These are phyloP conservation scores for Lyophyllum decastes DNA, from an alignment of 768 basidiomycete species.

Conservation along the genomic window DNA sequence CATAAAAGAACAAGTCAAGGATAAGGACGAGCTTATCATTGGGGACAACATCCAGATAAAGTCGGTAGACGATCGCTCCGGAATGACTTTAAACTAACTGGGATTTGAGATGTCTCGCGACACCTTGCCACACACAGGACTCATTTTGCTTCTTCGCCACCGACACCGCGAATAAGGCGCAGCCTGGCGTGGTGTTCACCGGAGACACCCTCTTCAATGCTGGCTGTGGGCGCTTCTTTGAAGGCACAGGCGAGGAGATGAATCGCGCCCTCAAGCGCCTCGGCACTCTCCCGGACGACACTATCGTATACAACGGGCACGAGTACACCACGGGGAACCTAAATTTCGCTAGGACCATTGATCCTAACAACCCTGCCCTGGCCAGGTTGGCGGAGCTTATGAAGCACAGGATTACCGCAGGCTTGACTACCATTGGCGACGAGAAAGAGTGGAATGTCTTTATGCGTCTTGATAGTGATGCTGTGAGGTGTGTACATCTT, in stretches of 20 bases:
- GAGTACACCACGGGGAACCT: constrained; percentile 83
- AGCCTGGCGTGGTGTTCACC: constrained; percentile 84
- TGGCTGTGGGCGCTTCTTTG: constrained; percentile 95
- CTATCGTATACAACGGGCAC: constrained; percentile 86
- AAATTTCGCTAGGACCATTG: constrained; percentile 69
- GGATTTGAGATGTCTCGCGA: constrained; percentile 68
- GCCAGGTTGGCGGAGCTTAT: constrained; percentile 59
- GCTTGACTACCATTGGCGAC: constrained; percentile 86
- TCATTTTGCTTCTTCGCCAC: constrained; percentile 91
- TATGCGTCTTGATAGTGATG: constrained; percentile 71
- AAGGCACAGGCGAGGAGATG: constrained; percentile 83
- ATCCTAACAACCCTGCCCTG: constrained; percentile 61
- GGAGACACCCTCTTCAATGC: constrained; percentile 91
- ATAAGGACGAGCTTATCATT: constrained; percentile 80
- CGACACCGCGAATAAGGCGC: constrained; percentile 41
- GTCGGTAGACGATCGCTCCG: constrained; percentile 29
- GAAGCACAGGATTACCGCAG: constrained; percentile 64
- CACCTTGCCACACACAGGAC: constrained; percentile 95
- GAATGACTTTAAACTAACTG: constrained; percentile 4
- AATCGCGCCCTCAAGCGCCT: constrained; percentile 70
- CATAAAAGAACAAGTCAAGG: constrained; percentile 73
- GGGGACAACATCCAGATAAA: constrained; percentile 62
- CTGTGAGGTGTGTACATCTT: constrained; percentile 56
- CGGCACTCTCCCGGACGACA: constrained; percentile 73
- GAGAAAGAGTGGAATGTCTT: constrained; percentile 97